phyloP scores from a whole-genome alignment of 2,329 filamentous ascomycete genomes.

The Coniochaeta hoffmannii region DNA sequence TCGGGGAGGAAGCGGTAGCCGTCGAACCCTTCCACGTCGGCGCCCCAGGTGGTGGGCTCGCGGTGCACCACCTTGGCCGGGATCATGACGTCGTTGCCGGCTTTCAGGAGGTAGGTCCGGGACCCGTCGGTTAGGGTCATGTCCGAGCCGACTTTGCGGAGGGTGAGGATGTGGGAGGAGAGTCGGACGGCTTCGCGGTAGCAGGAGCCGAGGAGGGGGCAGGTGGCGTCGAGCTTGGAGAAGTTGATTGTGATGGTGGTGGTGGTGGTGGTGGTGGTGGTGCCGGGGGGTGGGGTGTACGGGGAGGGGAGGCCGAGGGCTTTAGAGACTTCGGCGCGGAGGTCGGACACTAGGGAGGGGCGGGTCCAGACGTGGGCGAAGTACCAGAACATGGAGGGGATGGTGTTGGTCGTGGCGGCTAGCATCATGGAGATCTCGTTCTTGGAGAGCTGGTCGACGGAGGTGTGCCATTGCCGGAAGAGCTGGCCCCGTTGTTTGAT shows the following conservation, averaged over 20 bases:
- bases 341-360: background rate
- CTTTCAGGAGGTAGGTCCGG: constrained; percentile 7
- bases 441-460: background rate
- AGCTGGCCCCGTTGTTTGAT: background rate
- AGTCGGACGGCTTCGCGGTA: constrained; percentile 3
- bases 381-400: constrained; percentile 3
- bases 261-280: no score
- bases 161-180: background rate
- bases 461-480: background rate
- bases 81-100: constrained; percentile 4
- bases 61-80: constrained; percentile 3
- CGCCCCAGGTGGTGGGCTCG: constrained; percentile 3
- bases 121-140: background rate
- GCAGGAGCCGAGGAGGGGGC: constrained; percentile 1
- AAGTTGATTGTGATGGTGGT: constrained; percentile 15
- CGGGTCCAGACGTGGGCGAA: background rate
- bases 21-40: constrained; percentile 4
- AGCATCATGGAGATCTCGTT: constrained; percentile 2
- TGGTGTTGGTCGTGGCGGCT: background rate
- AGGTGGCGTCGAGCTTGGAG: background rate
- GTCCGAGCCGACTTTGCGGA: background rate
- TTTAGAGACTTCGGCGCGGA: background rate
- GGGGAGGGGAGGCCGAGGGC: background rate
- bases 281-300: no score
- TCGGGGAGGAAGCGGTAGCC: constrained; percentile 1